phyloP scores from a whole-genome alignment of 2,329 filamentous ascomycete species.

The Sarocladiaceae sp. region DNA sequence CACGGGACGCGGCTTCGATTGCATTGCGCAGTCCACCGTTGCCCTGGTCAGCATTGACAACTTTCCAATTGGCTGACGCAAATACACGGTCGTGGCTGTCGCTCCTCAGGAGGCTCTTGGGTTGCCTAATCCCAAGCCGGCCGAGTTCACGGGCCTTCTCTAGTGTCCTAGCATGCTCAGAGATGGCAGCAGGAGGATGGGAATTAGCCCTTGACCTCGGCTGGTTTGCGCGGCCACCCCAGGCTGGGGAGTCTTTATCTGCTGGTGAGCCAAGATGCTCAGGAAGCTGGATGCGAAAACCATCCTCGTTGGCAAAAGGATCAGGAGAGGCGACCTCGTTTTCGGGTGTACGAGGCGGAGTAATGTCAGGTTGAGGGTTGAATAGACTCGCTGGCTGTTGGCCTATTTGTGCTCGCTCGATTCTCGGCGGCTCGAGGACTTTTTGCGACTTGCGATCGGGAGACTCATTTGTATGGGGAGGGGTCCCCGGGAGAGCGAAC shows the following conservation, averaged over 20 bases:
- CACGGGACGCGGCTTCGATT: conserved; percentile 67
- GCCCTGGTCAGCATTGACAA: conserved; percentile 81
- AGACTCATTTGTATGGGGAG: conserved; percentile 15
- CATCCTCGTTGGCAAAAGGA: conserved; percentile 53
- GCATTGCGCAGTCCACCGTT: conserved; percentile 91
- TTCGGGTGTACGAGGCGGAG: conserved; percentile 50
- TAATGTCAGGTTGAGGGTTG: conserved; percentile 39
- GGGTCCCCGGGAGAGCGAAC: conserved; percentile 63
- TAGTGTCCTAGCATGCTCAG: conserved; percentile 56
- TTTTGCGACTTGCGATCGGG: conserved; percentile 20
- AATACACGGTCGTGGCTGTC: conserved; percentile 65
- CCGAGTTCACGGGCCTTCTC: conserved; percentile 53
- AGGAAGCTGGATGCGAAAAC: conserved; percentile 50
- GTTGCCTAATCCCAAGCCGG: conserved; percentile 52
- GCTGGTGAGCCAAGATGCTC: conserved; percentile 54
- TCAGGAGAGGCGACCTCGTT: conserved; percentile 38
- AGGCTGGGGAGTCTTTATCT: conserved; percentile 69
- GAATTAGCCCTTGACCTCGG: conserved; percentile 69
- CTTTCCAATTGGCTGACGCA: conserved; percentile 72
- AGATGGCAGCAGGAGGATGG: conserved; percentile 67
- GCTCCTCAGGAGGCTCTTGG: conserved; percentile 44
- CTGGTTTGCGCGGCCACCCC: conserved; percentile 71
- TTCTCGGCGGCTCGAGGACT: conserved; percentile 17
- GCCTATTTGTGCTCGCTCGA: conserved; percentile 8
- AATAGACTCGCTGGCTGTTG: conserved; percentile 46